Conservation (phyloP, 179 eudicot species). For the Amaranthus tricolor region DNA sequence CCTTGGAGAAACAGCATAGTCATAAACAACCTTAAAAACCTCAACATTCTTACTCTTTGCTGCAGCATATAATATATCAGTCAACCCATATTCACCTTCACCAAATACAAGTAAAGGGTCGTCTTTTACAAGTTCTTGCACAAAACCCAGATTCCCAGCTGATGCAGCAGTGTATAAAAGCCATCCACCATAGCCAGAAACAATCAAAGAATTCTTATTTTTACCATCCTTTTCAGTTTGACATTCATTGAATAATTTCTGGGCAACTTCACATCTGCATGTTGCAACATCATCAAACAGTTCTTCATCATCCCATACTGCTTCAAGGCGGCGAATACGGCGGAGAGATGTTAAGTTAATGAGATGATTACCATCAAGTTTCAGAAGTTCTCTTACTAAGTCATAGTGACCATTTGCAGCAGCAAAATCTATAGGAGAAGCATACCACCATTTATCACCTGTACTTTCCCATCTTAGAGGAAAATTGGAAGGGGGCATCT, state of each 20-base stretch:
- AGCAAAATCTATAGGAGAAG: conserved; percentile 93
- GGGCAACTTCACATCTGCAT: conserved; percentile 64
- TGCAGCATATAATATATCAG: conserved; percentile 85
- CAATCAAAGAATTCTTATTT: conserved; percentile 48
- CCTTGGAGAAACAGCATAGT: conserved; percentile 63
- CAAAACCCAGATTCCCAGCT: conserved; percentile 77
- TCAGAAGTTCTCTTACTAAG: conserved; percentile 75
- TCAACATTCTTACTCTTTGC: conserved; percentile 66
- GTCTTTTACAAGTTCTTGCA: conserved; percentile 41
- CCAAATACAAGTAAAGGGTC: conserved; percentile 86
- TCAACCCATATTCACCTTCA: conserved; percentile 89
- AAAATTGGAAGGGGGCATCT: conserved; percentile 57
- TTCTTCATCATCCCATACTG: conserved; percentile 87
- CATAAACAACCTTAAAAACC: conserved; percentile 66
- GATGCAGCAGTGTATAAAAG: conserved; percentile 87
- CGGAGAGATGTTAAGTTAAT: conserved; percentile 78
- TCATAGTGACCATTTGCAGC: conserved; percentile 94
- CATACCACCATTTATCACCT: conserved; percentile 99
- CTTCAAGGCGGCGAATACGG: conserved; percentile 81
- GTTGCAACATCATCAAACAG: conserved; percentile 66
- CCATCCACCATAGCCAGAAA: conserved; percentile 91
- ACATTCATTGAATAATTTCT: conserved; percentile 55
- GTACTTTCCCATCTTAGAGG: conserved; percentile 97
- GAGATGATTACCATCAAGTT: conserved; percentile 77
- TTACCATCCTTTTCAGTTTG: conserved; percentile 36